Evolutionary conservation across 2,329 filamentous ascomycete genomes (phyloP).

Genomic region (Ceratocystiopsis minuta): DNA sequence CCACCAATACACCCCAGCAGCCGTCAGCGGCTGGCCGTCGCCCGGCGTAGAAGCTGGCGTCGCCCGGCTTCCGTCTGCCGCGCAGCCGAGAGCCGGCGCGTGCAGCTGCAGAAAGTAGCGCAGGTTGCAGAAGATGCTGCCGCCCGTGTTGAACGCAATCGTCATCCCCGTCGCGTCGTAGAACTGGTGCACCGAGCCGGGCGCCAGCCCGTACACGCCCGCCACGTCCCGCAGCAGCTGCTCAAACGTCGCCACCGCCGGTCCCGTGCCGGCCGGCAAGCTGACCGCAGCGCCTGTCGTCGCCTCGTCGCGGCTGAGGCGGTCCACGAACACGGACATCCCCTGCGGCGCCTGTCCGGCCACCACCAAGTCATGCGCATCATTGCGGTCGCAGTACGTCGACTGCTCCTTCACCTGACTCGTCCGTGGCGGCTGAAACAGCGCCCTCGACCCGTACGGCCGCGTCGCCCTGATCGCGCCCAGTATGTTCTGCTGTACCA

Average conservation of each 20-base stretch:
- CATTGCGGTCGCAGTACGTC: slow-evolving; percentile 68
- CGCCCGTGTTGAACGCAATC: slow-evolving; percentile 81
- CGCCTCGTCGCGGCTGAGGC: slow-evolving; percentile 19
- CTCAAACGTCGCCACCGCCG: slow-evolving; percentile 51
- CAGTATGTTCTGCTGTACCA: slow-evolving; percentile 51
- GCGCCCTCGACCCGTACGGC: slow-evolving; percentile 50
- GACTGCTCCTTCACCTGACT: slow-evolving; percentile 63
- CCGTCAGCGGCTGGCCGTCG: slow-evolving; percentile 14
- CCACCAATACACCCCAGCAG: slow-evolving; percentile 18
- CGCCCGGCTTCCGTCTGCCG: too few species aligned
- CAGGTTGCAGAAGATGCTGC: slow-evolving; percentile 86
- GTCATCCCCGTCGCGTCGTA: slow-evolving; percentile 62
- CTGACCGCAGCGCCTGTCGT: slow-evolving; percentile 33
- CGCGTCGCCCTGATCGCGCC: slow-evolving; percentile 66
- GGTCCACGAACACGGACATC: slow-evolving; percentile 56
- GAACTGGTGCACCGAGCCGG: slow-evolving; percentile 64
- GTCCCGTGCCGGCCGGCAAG: slow-evolving; percentile 35
- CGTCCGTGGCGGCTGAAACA: slow-evolving; percentile 58
- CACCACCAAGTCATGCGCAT: slow-evolving; percentile 55
- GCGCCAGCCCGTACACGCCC: slow-evolving; percentile 52
- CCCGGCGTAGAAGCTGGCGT: background rate
- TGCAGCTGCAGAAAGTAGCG: slow-evolving; percentile 74
- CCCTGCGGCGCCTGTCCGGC: slow-evolving; percentile 51
- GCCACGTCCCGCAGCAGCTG: slow-evolving; percentile 50
- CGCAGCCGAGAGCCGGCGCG: slow-evolving; percentile 23